Evolutionary conservation across 2,329 filamentous ascomycete species (phyloP), one percentile per base, ranked within the genome.

Genomic region (Verticillium isaacii): DNA sequence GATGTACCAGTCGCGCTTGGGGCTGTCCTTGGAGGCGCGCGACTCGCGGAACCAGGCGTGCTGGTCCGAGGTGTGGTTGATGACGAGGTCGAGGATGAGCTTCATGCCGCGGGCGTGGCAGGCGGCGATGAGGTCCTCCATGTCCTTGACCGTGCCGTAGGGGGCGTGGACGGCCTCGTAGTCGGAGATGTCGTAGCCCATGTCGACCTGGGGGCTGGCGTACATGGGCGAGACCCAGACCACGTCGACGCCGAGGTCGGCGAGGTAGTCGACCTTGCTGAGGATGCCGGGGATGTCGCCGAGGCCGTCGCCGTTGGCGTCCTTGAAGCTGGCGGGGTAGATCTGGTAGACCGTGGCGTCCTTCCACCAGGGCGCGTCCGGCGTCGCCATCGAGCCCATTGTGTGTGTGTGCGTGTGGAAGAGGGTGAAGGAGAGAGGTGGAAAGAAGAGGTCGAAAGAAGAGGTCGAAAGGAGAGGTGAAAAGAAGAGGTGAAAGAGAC

Each of bases 11-110:
- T 90, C 82, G 1, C 89, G 79, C 69, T 90, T 90, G 11, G 86
- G 80, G 68, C 80, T 89, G 65, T 83, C 78, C 62, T 80, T 85
- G 50, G 84, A 86, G 39, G 82, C 83, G 58, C 85, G 78, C 2
- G 86, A 89, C 68, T 90, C 83, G 57, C 84, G 79, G 74, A 92
- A 92, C 89, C 89, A 93, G 3, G 80, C 79, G 68, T 91, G 88
- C 70, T 90, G 81, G 65, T 89, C 84, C 2, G 86, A 89, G 0
- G 89, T 92, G 71, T 94, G 90, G 66, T 93, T 94, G 64, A 93
- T 83, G 2, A 93, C 90, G 3, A 93, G 78, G 69, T 93, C 90
- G 62, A 93, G 82, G 61, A 93, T 86, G 12, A 93, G 74, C 66
- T 84, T 86, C 84, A 93, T 90, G 3, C 82, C 86, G 4, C 87